A percentile compares a stretch with the other conserved stretches of the same genome.
These are phyloP conservation scores for Akanthomyces muscarius DNA, from an alignment of 2,329 filamentous ascomycete species.

Conservation along the genomic window DNA sequence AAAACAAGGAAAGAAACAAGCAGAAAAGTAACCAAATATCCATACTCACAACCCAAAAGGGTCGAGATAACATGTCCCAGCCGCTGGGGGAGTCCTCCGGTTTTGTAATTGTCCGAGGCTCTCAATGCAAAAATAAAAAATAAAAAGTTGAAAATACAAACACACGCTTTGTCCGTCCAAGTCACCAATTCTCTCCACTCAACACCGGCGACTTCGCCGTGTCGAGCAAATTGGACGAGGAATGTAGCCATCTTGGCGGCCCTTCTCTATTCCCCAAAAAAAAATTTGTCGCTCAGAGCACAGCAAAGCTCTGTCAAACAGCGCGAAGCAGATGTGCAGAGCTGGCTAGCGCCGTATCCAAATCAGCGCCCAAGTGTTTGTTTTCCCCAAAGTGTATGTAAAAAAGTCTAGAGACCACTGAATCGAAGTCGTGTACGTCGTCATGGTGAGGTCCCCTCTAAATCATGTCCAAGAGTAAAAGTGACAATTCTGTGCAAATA, in stretches of 20 bases:
- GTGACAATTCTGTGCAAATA: neutral
- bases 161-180: neutral
- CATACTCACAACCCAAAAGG: neutral
- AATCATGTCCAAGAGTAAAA: constrained; percentile 11
- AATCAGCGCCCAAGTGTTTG: neutral
- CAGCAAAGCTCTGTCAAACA: neutral
- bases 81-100: constrained; percentile 16
- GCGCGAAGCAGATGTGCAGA: neutral
- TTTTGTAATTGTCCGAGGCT: constrained; percentile 2
- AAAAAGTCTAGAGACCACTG: constrained; percentile 8
- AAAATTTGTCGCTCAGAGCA: neutral
- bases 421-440: constrained; percentile 16
- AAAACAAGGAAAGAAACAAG: neutral
- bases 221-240: neutral
- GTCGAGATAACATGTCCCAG: neutral
- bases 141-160: constrained; percentile 11
- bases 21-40: neutral
- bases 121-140: constrained; percentile 14
- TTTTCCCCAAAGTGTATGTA: constrained; percentile 9
- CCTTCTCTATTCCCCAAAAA: constrained; percentile 9
- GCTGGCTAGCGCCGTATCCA: neutral
- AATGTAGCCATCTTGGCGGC: neutral
- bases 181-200: neutral
- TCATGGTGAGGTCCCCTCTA: constrained; percentile 12
- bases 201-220: neutral